Base-by-base conservation (phyloP, 441 rosid species). In the Omphalea diandra region DNA sequence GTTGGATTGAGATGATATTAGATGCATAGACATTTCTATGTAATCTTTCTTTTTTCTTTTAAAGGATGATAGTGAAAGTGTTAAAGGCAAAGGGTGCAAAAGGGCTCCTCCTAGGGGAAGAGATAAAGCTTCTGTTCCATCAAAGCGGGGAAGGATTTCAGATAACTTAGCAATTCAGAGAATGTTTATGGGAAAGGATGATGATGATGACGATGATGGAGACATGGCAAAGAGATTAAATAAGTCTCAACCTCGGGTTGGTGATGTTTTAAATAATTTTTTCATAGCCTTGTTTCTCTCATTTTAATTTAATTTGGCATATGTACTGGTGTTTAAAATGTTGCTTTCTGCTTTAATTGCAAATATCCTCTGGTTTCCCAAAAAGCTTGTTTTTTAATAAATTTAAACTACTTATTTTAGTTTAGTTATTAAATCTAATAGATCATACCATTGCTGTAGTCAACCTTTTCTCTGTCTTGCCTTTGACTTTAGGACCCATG, bases 131-230 rank as follows among this genome's bases (percentile, higher is more conserved):
- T 77, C 86, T 1, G 72, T 85, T 73, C 56, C 88, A 63, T 82
- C 98, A 72, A 92, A 94, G 79, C 88, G 96, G 54, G 96, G 99
- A 67, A 82, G 82, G 76, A 89, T 83, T 76, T 73, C 85, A 29
- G 91, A 86, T 63, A 87, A 81, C 81, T 83, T 96, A 53, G 80
- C 85, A 46, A 69, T 85, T 77, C 86, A 83, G 68, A 86, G 87
- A 74, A 64, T 84, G 85, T 81, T 87, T 44, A 77, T 79, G 83
- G 80, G 74, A 81, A 88, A 81, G 75, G 87, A 91, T 55, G 94
- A 86, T 11, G 90, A 90, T 0, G 92, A 52, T 1, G 57, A n/a
- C 0, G 93, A 90, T 0, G 91, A 91, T 7, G 87, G 89, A n/a
- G 88, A 86, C 61, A 75, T 58, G 24, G 75, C 82, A 47, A 87